Conservation (phyloP, 306 rosid species). For the Lathyrus aphaca region DNA sequence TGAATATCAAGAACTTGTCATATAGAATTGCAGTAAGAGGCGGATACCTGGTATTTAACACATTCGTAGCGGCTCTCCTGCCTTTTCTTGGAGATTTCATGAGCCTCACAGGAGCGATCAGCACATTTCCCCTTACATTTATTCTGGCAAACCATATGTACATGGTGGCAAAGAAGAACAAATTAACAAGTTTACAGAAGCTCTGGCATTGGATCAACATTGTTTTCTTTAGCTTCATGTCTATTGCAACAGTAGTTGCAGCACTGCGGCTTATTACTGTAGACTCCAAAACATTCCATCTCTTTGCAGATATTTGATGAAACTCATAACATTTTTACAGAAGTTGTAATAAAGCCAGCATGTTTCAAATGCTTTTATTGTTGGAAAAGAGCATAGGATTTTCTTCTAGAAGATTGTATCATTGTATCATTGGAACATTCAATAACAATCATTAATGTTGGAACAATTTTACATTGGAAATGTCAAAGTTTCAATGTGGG, state of each 20-base stretch:
- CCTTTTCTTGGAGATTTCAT: constrained; percentile 98
- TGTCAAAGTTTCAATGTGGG: no score
- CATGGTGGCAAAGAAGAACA: constrained; percentile 70
- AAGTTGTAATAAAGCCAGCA: not conserved
- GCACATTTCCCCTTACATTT: constrained; percentile 92
- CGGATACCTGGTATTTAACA: constrained; percentile 72
- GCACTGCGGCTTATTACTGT: constrained; percentile 78
- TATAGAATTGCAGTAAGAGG: constrained; percentile 73
- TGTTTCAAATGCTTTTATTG: constrained; percentile 20
- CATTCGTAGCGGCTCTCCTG: constrained; percentile 71
- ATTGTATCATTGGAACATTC: not conserved
- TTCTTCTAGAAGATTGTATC: not conserved
- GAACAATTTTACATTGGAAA: no score
- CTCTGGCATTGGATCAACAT: constrained; percentile 91
- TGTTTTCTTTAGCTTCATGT: constrained; percentile 61
- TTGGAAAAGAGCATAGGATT: not conserved
- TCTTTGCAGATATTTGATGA: constrained; percentile 78
- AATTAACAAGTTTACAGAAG: constrained; percentile 48
- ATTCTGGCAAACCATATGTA: constrained; percentile 97
- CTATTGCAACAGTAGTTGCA: constrained; percentile 69
- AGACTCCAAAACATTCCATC: constrained; percentile 77
- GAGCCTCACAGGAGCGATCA: constrained; percentile 95
- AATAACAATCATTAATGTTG: no score
- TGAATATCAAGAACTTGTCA: constrained; percentile 56
- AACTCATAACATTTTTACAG: constrained; percentile 4